Conservation (phyloP, 495 filamentous ascomycete species). For the Talaromyces proteolyticus region DNA sequence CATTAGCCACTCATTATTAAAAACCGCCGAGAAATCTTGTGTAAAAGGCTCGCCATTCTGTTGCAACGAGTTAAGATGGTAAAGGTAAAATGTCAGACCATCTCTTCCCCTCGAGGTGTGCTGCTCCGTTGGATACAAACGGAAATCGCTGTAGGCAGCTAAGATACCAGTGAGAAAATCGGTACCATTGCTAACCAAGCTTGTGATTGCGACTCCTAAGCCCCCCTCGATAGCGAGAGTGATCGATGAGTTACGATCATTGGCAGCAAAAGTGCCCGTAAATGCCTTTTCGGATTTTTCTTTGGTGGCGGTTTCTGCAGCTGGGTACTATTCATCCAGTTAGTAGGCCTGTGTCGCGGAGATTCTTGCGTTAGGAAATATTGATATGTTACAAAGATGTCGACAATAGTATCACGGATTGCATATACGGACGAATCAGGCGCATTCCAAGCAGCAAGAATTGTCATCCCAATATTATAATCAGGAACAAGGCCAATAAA, state of each 20-base stretch:
- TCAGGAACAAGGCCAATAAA: neutral
- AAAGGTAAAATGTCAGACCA: neutral
- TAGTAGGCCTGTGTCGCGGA: no score
- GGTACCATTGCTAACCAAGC: slow-evolving; percentile 46
- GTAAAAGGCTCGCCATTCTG: neutral
- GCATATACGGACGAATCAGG: slow-evolving; percentile 31
- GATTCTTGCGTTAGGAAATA: no score
- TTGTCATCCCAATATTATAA: slow-evolving; percentile 14
- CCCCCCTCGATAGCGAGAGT: slow-evolving; percentile 33
- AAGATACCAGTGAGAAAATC: neutral
- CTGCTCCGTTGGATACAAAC: neutral
- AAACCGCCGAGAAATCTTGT: neutral
- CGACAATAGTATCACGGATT: slow-evolving; percentile 11
- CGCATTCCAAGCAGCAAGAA: slow-evolving; percentile 34
- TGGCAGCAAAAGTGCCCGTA: slow-evolving; percentile 30
- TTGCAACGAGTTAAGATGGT: slow-evolving; percentile 1
- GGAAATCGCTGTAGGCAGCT: neutral
- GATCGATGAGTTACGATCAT: slow-evolving; percentile 32
- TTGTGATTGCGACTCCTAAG: slow-evolving; percentile 35
- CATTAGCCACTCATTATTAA: neutral
- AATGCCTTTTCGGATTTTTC: slow-evolving; percentile 28
- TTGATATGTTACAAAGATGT: neutral
- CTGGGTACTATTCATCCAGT: neutral
- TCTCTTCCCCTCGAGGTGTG: neutral
- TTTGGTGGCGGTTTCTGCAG: slow-evolving; percentile 34